Evolutionary conservation across 1,284 basidiomycete species (phyloP), one percentile per base, ranked within the genome.

Genomic region (Sparassis latifolia): DNA sequence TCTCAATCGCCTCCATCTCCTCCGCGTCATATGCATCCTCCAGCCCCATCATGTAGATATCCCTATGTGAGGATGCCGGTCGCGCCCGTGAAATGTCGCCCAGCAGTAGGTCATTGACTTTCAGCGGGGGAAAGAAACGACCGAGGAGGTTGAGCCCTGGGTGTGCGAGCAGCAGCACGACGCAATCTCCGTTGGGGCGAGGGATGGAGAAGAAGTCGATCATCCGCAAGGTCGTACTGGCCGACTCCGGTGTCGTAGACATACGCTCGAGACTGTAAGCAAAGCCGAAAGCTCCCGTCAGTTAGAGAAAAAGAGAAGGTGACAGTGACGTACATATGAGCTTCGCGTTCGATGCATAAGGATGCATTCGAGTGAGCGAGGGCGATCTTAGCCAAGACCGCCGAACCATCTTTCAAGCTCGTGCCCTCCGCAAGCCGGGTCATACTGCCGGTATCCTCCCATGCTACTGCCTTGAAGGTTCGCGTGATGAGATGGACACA

Each of bases 381-480:
- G 4, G 81, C 83, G 58, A 87, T 82, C 68, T 87, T 87, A 1
- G 84, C 84, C 31, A 87, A 66, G 2, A 86, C 78, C 52, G 72
- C 76, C 3, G 80, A 80, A 32, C 81, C 77, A 62, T 86, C 83
- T 67, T 86, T 84, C 54, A 86, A 66, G 55, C 78, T 83, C 54
- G 73, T 80, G 31, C 84, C 84, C 62, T 84, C 82, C 0, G 81
- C 79, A 42, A 87, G 67, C 40, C 78, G 65, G 1, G 84, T 86
- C 72, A 82, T 76, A 56, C 81, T 81, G 47, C 84, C 84, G 0
- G 83, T 85, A 61, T 86, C 84, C 51, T 80, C 74, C 84, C 84
- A 86, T 69, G 69, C 73, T 38, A 68, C 60, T 27, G 80, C 81
- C 83, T 20, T 84, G 49, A 4, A 30, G 5, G 31, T 6, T 42